Percentiles rank a stretch among this genome's conserved stretches.
phyloP scores from a whole-genome alignment of 805 yeast species.

The Nakazawaea populi region DNA sequence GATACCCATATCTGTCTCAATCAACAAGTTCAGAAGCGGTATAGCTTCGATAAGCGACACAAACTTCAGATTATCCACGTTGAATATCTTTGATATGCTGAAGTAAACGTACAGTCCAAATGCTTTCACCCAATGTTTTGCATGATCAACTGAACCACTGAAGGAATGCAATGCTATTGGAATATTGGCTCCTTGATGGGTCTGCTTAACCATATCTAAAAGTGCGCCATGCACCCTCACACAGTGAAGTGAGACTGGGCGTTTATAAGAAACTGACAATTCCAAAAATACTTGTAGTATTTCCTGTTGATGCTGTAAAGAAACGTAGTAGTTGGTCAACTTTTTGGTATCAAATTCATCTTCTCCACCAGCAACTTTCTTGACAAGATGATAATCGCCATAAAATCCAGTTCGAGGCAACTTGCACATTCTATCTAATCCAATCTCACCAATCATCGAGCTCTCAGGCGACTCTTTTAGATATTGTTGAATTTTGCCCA shows the following conservation, averaged over 20 bases:
- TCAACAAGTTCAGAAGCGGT: constrained; percentile 11
- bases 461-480: constrained; percentile 15
- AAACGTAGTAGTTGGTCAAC: constrained; percentile 45
- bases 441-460: constrained; percentile 79
- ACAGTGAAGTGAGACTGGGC: constrained; percentile 74
- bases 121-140: constrained; percentile 37
- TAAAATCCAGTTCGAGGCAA: constrained; percentile 56
- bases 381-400: constrained; percentile 22
- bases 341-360: constrained; percentile 6
- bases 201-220: constrained; percentile 34
- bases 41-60: constrained; percentile 8
- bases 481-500: constrained; percentile 26
- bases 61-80: constrained; percentile 26
- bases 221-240: constrained; percentile 72
- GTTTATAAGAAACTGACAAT: constrained; percentile 41
- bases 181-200: constrained; percentile 13
- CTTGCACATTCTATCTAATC: constrained; percentile 73
- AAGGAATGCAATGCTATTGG: constrained; percentile 75
- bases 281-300: constrained; percentile 46
- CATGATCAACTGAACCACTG: constrained; percentile 75
- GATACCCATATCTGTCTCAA: constrained; percentile 18
- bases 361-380: constrained; percentile 10
- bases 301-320: constrained; percentile 56
- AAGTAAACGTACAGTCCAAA: constrained; percentile 33
- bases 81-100: constrained; percentile 49